Base-by-base conservation (phyloP, 2,329 filamentous ascomycete species). In the Zymoseptoria ardabiliae region DNA sequence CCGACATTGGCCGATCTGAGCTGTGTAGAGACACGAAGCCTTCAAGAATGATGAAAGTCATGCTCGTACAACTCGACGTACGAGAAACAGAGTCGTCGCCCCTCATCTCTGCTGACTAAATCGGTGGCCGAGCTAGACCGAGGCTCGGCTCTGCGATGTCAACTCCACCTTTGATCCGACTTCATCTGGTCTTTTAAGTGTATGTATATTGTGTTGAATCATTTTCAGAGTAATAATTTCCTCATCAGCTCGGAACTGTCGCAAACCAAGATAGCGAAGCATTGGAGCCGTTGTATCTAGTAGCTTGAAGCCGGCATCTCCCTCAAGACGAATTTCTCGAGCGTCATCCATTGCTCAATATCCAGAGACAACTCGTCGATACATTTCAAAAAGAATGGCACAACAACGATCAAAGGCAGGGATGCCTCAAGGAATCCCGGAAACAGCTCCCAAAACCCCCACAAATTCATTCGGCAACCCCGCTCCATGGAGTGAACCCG, bases 401-500 rank as follows among this genome's bases (percentile, higher is more conserved):
- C 35, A 41, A 41, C 35, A 41, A 41, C 35, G 35, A 41, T 11
- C 9, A 41, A 41, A 41, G 35, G 10, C 13, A n/a, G 35, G 35
- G 17, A 41, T 41, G 35, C 35, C 35, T 13, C 35, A 17, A 41
- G 35, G 35, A 41, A 41, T 41, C 6, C 35, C 35, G 11, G 35
- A 41, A 41, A 41, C 35, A 41, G 35, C 35, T 41, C 35, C 35
- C 50, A 53, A 53, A 23, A 51, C 22, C 7, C 50, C 50, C 25
- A 25, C 50, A 6, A 25, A 60, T 2, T 20, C 58, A 19, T 67
- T 67, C 50, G 65, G 65, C 17, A 63, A 67, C 25, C 61, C 69
- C 13, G 66, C 66, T 9, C 77, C 77, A 3, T 79, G 77, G 77
- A 71, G 69, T 55, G 77, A 79, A 59, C 77, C 77, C 6, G 72